Conservation (phyloP, 1,139 yeast genomes). For the Suhomyces chickasaworum region DNA sequence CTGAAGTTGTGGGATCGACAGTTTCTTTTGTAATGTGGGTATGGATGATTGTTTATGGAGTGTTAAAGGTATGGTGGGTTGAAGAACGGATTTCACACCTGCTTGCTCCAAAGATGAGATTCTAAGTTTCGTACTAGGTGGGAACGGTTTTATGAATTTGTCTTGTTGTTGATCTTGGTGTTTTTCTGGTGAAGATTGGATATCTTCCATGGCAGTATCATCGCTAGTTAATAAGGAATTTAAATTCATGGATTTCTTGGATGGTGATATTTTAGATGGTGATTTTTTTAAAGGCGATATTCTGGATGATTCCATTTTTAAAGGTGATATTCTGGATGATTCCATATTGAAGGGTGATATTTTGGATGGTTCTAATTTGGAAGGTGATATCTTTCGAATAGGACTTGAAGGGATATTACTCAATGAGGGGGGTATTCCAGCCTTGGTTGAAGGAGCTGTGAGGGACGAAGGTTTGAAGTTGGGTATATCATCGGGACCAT, state of each 20-base stretch:
- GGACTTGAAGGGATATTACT: conserved; percentile 19
- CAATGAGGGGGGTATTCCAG: conserved; percentile 1
- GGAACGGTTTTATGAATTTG: conserved; percentile 29
- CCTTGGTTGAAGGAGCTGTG: neutral
- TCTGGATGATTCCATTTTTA: too few species aligned
- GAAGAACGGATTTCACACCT: conserved; percentile 26
- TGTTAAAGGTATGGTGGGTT: conserved; percentile 7
- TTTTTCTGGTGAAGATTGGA: conserved; percentile 5
- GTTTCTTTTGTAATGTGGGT: conserved; percentile 20
- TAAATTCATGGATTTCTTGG: conserved; percentile 43
- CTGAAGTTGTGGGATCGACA: conserved; percentile 20
- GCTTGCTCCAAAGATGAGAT: conserved; percentile 39
- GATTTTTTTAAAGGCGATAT: too few species aligned
- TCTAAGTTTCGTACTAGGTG: conserved; percentile 30
- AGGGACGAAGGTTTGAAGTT: conserved; percentile 11
- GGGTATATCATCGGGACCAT: conserved; percentile 29
- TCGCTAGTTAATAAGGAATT: conserved; percentile 30
- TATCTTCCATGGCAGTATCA: conserved; percentile 9
- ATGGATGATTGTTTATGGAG: conserved; percentile 16
- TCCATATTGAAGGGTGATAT: too few species aligned
- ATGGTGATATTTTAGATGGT: conserved; percentile 47
- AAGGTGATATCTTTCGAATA: conserved; percentile 37
- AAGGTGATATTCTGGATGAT: too few species aligned
- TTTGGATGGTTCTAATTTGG: conserved; percentile 47
- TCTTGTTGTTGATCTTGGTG: too few species aligned